Percentiles rank a stretch among this genome's conserved stretches.
phyloP scores from a whole-genome alignment of 352 stramenopile species.

The Pythium folliculosum region DNA sequence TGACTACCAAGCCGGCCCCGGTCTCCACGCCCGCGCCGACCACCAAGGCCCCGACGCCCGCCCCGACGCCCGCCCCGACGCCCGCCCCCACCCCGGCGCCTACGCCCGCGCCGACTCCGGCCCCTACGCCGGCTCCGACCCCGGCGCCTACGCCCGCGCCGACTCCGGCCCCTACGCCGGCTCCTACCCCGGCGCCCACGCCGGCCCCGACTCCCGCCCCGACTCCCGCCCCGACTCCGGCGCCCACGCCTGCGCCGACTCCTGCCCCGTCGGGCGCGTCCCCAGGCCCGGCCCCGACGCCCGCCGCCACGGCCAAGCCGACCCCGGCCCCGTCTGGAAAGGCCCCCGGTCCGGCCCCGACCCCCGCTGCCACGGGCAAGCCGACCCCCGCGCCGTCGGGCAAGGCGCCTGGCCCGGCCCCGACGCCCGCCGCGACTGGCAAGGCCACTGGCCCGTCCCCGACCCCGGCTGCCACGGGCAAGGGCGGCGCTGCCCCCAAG shows the following conservation, averaged over 20 bases:
- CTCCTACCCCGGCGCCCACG: conserved; percentile 1
- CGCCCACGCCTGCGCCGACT: neutral
- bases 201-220: conserved; percentile 30
- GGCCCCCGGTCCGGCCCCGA: neutral
- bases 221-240: conserved; percentile 30
- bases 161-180: neutral
- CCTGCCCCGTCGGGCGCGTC: conserved; percentile 10
- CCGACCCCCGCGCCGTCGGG: neutral
- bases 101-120: neutral
- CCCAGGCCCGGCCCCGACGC: neutral
- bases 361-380: neutral
- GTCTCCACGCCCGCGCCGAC: neutral
- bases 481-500: neutral
- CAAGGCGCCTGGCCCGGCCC: neutral
- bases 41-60: neutral
- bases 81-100: neutral
- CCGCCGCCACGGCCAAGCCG: neutral
- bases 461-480: conserved; percentile 1
- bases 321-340: conserved; percentile 1
- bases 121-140: neutral
- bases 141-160: neutral
- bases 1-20: neutral
- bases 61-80: neutral
- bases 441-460: neutral
- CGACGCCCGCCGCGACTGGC: neutral